Evolutionary conservation across 148 eudicot genomes (phyloP).

Genomic region (Rhododendron kiyosumense): DNA sequence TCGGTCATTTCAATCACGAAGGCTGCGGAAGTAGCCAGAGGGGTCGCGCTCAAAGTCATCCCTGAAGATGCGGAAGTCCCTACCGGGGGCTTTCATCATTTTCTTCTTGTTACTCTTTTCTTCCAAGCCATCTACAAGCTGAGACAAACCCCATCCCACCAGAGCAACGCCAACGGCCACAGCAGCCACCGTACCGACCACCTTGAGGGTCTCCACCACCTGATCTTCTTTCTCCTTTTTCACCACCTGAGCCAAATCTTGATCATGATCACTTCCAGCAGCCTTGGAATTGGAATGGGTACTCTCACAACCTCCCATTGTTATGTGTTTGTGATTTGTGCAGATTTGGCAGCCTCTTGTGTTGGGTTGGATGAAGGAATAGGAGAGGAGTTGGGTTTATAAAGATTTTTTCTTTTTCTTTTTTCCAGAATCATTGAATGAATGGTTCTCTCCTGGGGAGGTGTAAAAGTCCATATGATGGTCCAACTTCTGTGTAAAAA

Average conservation of each 20-base stretch:
- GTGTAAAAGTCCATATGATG: neutral
- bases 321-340: neutral
- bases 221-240: neutral
- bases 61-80: neutral
- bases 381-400: neutral
- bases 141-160: neutral
- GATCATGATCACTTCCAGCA: neutral
- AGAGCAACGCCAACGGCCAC: neutral
- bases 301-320: neutral
- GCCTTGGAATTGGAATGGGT: neutral
- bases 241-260: neutral
- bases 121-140: neutral
- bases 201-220: neutral
- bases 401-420: neutral
- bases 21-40: neutral
- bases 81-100: neutral
- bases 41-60: neutral
- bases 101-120: neutral
- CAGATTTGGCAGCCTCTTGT: neutral
- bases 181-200: neutral
- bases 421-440: too few relatives aligned
- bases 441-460: neutral
- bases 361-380: too few relatives aligned
- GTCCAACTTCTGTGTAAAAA: neutral
- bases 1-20: neutral